Conservation (phyloP, 148 eudicot species). For the Pharnaceum exiguum region DNA sequence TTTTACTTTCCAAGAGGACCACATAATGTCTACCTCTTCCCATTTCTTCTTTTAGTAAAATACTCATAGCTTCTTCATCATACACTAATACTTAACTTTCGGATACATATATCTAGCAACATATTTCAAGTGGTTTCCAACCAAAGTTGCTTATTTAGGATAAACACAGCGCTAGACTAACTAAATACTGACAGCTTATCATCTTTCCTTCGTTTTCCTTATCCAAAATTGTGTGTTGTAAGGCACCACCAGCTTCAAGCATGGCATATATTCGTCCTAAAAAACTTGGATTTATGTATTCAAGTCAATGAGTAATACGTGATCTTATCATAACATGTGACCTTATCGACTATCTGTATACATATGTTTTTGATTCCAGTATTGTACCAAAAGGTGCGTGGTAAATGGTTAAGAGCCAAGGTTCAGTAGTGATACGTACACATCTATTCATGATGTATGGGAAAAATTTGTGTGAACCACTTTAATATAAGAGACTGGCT, state of each 20-base stretch:
- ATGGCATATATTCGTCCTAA: neutral
- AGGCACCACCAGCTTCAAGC: neutral
- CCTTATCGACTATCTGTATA: no score
- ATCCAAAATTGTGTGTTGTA: constrained; percentile 8
- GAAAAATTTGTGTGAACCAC: no score
- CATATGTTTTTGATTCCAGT: no score
- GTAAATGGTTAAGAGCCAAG: no score
- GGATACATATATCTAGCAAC: neutral
- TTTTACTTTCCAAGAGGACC: constrained; percentile 10
- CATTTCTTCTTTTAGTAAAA: constrained; percentile 17
- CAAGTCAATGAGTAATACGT: no score
- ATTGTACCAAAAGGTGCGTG: no score
- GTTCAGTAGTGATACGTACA: no score
- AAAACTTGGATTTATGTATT: neutral
- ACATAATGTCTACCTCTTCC: constrained; percentile 15
- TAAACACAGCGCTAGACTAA: constrained; percentile 11
- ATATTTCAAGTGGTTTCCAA: constrained; percentile 18
- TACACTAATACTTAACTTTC: neutral
- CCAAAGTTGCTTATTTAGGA: constrained; percentile 14
- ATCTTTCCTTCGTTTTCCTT: neutral
- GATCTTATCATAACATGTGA: no score
- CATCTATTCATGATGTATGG: no score
- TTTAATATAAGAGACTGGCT: no score
- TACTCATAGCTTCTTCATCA: constrained; percentile 11
- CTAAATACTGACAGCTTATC: constrained; percentile 11